Conservation (phyloP, 2,329 filamentous ascomycete species). For the Monilinia fructicola region DNA sequence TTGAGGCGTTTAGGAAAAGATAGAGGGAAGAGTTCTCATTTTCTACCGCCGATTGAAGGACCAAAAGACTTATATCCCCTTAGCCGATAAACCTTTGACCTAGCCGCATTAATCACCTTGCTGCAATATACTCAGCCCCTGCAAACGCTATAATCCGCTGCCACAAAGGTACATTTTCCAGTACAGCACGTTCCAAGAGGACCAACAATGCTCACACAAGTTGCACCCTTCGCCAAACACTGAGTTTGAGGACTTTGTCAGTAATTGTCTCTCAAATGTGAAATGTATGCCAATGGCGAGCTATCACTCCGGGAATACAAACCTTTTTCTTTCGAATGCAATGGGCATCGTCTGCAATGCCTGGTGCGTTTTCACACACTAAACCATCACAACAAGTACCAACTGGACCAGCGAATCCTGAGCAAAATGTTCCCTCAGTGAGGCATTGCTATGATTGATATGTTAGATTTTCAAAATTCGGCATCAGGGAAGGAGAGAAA, state of each 20-base stretch:
- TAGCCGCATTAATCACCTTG: background rate
- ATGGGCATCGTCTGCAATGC: conserved; percentile 15
- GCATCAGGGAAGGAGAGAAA: background rate
- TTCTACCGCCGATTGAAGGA: too few species aligned
- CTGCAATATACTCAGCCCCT: background rate
- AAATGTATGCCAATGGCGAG: background rate
- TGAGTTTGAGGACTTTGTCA: background rate
- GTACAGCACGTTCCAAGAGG: conserved; percentile 2
- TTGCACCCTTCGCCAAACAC: conserved; percentile 8
- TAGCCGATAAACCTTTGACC: too few species aligned
- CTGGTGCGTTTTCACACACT: background rate
- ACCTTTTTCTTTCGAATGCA: conserved; percentile 19
- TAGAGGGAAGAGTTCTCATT: background rate
- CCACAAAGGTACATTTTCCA: conserved; percentile 12
- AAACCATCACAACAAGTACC: conserved; percentile 15
- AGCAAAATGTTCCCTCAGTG: background rate
- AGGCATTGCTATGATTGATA: conserved; percentile 7
- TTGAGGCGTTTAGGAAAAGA: background rate
- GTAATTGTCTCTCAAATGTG: background rate
- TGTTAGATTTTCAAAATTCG: background rate
- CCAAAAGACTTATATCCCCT: background rate
- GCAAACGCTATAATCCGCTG: conserved; percentile 10
- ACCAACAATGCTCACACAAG: conserved; percentile 11
- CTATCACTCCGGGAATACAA: background rate
- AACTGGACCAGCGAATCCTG: conserved; percentile 12